Percentiles rank a stretch among this genome's conserved stretches.
phyloP scores from a whole-genome alignment of 1,284 basidiomycete species.

The Volvariella surrecta region DNA sequence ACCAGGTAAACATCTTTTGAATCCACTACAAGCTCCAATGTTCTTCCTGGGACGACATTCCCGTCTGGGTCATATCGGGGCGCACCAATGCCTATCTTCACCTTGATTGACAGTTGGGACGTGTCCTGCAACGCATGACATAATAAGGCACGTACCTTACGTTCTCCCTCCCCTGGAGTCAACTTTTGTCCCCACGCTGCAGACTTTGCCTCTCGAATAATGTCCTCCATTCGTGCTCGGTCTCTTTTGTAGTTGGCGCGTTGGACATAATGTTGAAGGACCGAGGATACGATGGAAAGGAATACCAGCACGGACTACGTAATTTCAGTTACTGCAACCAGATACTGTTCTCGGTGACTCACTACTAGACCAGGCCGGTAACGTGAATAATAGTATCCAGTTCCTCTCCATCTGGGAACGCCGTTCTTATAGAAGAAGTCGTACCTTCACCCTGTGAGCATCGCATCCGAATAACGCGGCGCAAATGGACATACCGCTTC shows the following conservation, averaged over 20 bases:
- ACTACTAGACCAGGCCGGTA: conserved; percentile 86
- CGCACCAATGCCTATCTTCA: conserved; percentile 62
- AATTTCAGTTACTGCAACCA: background rate
- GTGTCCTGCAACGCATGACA: background rate
- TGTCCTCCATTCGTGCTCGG: conserved; percentile 57
- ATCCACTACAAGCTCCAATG: conserved; percentile 75
- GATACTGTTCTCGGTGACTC: conserved; percentile 5
- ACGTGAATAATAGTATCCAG: conserved; percentile 86
- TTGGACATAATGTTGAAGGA: conserved; percentile 75
- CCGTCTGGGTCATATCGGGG: conserved; percentile 44
- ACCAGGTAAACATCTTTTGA: conserved; percentile 64
- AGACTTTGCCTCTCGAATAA: conserved; percentile 52
- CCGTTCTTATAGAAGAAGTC: conserved; percentile 92
- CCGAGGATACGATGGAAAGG: conserved; percentile 64
- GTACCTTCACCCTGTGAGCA: conserved; percentile 38
- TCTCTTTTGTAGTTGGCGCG: conserved; percentile 71
- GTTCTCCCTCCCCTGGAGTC: conserved; percentile 46
- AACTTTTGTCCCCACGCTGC: conserved; percentile 74
- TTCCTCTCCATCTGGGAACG: conserved; percentile 83
- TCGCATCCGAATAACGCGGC: background rate
- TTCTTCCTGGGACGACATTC: conserved; percentile 36
- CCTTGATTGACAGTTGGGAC: conserved; percentile 28
- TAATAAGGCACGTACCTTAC: conserved; percentile 58
- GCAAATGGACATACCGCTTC: conserved; percentile 48
- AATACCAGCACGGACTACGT: conserved; percentile 66